Conservation (phyloP, 73 alveolate species). For the Uronychia binucleata region DNA sequence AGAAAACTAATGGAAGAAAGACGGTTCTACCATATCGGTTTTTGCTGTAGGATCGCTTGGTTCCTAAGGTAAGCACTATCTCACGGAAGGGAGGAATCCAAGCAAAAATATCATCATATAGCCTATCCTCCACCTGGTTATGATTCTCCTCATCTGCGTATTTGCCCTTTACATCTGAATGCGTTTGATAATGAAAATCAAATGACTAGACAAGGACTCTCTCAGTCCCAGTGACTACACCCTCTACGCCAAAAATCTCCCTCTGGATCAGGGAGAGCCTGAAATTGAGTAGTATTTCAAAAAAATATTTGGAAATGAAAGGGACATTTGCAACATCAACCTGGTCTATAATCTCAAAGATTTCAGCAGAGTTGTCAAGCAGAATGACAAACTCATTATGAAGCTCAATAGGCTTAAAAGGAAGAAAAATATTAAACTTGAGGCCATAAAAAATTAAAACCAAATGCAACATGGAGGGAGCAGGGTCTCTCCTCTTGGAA, state of each 20-base stretch:
- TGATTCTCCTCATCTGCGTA: not conserved
- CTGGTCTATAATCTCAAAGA: slow-evolving; percentile 6
- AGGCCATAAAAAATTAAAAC: not conserved
- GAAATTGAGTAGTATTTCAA: slow-evolving; percentile 18
- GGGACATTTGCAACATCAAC: not conserved
- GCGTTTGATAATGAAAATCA: not conserved
- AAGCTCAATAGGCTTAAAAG: not conserved
- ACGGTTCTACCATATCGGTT: not conserved
- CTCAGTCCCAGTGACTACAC: slow-evolving; percentile 27
- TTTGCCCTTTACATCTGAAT: not conserved
- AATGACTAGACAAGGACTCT: slow-evolving; percentile 9
- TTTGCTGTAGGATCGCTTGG: not conserved
- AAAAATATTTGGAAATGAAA: not conserved
- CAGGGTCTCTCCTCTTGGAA: no score
- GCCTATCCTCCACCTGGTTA: not conserved
- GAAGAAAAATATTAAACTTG: not conserved
- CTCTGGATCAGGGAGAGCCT: slow-evolving; percentile 1
- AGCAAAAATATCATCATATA: no score
- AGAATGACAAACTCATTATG: not conserved
- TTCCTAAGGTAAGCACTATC: not conserved
- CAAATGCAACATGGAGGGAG: no score
- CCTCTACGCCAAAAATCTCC: slow-evolving; percentile 17
- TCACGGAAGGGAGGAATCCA: no score
- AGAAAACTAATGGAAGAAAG: not conserved
- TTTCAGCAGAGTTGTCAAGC: not conserved